Conservation (phyloP, 352 stramenopile genomes). For the Phytophthora pluvialis region DNA sequence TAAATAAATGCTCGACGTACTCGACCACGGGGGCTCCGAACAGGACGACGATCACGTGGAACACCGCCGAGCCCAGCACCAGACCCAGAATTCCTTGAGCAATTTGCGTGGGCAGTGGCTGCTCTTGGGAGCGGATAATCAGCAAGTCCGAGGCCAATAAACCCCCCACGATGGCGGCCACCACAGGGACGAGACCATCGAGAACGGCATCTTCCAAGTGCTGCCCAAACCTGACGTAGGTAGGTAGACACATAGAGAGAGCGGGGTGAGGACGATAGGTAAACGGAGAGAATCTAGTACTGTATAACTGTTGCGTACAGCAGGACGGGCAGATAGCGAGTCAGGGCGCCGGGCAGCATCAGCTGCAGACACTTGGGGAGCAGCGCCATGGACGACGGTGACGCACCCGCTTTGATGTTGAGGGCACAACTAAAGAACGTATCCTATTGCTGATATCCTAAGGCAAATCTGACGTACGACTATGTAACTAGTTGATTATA, state of each 20-base stretch:
- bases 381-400: constrained; percentile 32
- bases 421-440: constrained; percentile 10
- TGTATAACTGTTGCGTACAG: constrained; percentile 13
- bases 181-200: constrained; percentile 44
- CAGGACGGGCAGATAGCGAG: constrained; percentile 31
- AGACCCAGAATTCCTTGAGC: constrained; percentile 40
- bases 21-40: constrained; percentile 76
- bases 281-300: neutral
- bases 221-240: constrained; percentile 29
- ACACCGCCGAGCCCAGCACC: constrained; percentile 42
- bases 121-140: constrained; percentile 36
- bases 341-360: constrained; percentile 21
- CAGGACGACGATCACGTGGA: constrained; percentile 70
- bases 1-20: constrained; percentile 34
- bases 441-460: constrained; percentile 19
- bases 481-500: neutral
- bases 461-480: neutral
- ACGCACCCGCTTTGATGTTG: constrained; percentile 14
- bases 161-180: constrained; percentile 35
- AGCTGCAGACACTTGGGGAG: constrained; percentile 32
- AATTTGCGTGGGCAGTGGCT: constrained; percentile 11
- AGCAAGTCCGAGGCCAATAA: constrained; percentile 39
- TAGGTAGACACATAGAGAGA: neutral
- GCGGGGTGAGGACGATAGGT: neutral
- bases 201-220: constrained; percentile 62